Conservation (phyloP, 78 protist genomes). For the Bigelowiella natans region DNA sequence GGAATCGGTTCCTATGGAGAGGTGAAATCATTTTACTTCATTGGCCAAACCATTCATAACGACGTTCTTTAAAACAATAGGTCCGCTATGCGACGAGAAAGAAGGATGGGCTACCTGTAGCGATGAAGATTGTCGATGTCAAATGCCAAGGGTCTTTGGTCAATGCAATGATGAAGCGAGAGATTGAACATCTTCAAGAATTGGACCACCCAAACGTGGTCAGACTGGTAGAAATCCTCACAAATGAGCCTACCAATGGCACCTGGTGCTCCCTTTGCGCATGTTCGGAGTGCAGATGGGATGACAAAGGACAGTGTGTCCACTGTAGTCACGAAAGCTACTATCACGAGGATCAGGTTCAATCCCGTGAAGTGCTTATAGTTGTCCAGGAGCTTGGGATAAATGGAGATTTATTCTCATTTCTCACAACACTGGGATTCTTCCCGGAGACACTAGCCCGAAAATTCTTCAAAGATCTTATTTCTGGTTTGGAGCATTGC, state of each 20-base stretch:
- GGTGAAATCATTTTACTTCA: too few relatives aligned
- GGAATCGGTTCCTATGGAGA: too few relatives aligned
- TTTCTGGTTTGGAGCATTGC: not conserved
- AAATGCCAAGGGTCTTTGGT: too few relatives aligned
- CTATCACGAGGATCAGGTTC: not conserved
- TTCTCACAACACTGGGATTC: too few relatives aligned
- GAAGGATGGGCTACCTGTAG: too few relatives aligned
- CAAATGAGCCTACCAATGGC: not conserved
- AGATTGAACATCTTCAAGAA: not conserved
- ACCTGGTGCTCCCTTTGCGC: not conserved
- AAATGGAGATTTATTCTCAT: slow-evolving; percentile 10
- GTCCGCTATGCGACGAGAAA: too few relatives aligned
- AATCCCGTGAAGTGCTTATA: not conserved
- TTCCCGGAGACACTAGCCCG: too few relatives aligned
- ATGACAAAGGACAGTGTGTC: not conserved
- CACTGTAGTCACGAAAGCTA: not conserved
- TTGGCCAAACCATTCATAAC: too few relatives aligned
- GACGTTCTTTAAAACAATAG: too few relatives aligned
- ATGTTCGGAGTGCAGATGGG: not conserved
- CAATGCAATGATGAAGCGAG: too few relatives aligned
- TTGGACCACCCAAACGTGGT: not conserved
- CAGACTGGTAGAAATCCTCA: not conserved
- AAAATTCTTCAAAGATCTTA: not conserved
- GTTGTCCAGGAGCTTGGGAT: not conserved
- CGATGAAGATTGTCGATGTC: too few relatives aligned